Conservation (phyloP, 2,329 filamentous ascomycete species). For the Beauveria pseudobassiana region DNA sequence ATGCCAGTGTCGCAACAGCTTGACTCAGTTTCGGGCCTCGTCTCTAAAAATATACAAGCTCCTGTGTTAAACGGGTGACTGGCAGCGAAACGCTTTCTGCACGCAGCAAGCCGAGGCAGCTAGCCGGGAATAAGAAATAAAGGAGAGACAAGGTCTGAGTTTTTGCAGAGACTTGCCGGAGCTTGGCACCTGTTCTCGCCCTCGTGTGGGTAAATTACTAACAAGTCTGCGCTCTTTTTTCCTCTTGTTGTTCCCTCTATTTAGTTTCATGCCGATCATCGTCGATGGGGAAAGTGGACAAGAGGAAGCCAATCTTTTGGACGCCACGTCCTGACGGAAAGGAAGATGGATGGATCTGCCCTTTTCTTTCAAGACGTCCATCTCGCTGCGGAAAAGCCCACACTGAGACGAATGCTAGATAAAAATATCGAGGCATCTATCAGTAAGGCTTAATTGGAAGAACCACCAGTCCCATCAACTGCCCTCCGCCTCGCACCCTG, state of each 20-base stretch:
- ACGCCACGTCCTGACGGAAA: neutral
- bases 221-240: too few species aligned
- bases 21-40: too few species aligned
- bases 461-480: neutral
- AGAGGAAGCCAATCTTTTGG: neutral
- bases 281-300: neutral
- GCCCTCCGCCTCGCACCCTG: neutral
- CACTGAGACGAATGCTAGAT: neutral
- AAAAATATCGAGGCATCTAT: neutral
- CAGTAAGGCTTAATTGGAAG: neutral
- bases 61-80: too few species aligned
- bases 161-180: neutral
- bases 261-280: neutral
- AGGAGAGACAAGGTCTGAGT: neutral
- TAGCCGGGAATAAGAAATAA: slow-evolving; percentile 1
- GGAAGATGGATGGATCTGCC: neutral
- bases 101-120: neutral
- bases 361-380: neutral
- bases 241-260: neutral
- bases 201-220: too few species aligned
- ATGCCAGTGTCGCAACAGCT: too few species aligned
- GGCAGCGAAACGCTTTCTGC: neutral
- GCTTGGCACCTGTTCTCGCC: too few species aligned
- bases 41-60: too few species aligned
- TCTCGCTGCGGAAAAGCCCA: neutral